Evolutionary conservation across 345 rosid genomes (phyloP), one percentile per base, ranked within the genome.

Genomic region (Eutrema heterophyllum): DNA sequence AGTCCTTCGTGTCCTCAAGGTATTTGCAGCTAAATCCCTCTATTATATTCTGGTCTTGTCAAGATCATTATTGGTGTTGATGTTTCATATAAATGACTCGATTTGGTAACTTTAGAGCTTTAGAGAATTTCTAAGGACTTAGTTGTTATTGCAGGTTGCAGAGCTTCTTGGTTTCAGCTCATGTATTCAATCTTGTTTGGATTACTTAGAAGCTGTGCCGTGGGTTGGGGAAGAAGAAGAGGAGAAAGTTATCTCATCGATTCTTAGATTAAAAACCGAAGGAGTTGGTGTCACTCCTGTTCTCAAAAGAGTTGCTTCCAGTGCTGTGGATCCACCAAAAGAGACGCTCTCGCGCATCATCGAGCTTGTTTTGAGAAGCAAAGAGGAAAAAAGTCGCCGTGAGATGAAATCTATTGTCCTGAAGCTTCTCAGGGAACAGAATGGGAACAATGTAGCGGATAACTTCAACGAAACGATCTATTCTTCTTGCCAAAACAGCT

Each of bases 221-320:
- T 95, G 99, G 99, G 92, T 90, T 14, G 99, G 97, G 24, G 92
- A 91, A 60, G 99, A 94, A 80, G 97, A 95, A 78, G 99, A 95
- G 75, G 96, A 88, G 70, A 91, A 86, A 73, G 99, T 95, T 24
- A 85, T 95, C 59, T 88, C 92, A 10, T 85, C 93, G 13, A 83
- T 95, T 46, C 75, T 85, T 27, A 82, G 82, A 54, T 86, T 95
- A 33, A 92, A 88, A 71, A 78, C 81, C 33, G 92, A 95, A 80
- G 93, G 89, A 26, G 63, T 87, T 61, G 58, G 66, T 41, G 87
- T 88, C 52, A 81, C 83, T 9, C 92, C 97, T 55, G 89, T 92
- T 15, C 69, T 95, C 16, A 92, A 92, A 71, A 77, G 99, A 71
- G 85, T 95, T 68, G 86, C 96, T 51, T 87, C 91, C 21, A 84